Conservation (phyloP, 2,329 filamentous ascomycete genomes). For the Neofusicoccum sp. region DNA sequence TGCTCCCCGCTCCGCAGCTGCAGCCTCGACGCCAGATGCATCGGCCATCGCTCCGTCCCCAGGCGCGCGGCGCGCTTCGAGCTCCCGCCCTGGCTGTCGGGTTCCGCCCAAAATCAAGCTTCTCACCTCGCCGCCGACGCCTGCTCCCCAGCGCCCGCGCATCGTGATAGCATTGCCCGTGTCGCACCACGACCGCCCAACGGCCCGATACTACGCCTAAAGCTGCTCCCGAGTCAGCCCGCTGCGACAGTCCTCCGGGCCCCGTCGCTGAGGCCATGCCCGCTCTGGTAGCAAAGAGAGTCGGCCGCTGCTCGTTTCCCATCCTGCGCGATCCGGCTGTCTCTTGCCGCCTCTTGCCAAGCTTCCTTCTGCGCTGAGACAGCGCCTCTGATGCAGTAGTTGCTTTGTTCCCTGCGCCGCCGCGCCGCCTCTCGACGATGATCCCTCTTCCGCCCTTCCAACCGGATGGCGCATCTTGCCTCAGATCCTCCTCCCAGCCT, state of each 20-base stretch:
- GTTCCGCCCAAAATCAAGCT: too few species aligned
- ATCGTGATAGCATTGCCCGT: too few species aligned
- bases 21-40: background rate
- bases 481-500: background rate
- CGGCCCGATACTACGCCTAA: constrained; percentile 3
- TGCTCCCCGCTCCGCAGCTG: too few species aligned
- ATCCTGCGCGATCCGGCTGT: background rate
- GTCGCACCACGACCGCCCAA: background rate
- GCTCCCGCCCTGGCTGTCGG: background rate
- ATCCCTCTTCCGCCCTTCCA: background rate
- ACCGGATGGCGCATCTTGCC: background rate
- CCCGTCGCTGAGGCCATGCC: background rate
- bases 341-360: background rate
- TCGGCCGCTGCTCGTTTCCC: background rate
- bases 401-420: background rate
- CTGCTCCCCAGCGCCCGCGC: too few species aligned
- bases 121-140: too few species aligned
- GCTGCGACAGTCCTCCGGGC: background rate
- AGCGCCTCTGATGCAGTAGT: background rate
- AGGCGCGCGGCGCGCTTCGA: background rate
- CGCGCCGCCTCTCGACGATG: background rate
- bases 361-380: background rate
- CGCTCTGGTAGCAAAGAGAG: background rate
- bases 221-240: too few species aligned
- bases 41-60: background rate